These are phyloP conservation scores for Dactylorhiza incarnata DNA, from an alignment of 106 monocot genomes.

Conservation along the genomic window DNA sequence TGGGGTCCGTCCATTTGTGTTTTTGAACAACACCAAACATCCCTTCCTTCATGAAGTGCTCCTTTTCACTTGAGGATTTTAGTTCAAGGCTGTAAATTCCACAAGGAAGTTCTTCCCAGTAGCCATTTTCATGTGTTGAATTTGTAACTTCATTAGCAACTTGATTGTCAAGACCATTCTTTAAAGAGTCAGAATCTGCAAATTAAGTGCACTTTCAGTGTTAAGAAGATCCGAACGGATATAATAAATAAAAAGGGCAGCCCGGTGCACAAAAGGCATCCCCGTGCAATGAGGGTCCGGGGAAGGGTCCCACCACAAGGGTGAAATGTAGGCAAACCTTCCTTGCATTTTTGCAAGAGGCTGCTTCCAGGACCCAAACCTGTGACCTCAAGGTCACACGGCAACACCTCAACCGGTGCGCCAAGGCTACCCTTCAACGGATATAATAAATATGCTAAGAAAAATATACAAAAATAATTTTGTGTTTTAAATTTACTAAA, in stretches of 20 bases:
- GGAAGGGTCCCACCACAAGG: no score
- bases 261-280: no score
- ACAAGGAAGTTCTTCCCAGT: conserved; percentile 86
- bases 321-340: no score
- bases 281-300: no score
- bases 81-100: conserved; percentile 82
- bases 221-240: neutral
- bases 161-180: conserved; percentile 12
- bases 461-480: neutral
- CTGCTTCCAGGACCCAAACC: no score
- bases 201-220: neutral
- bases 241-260: no score
- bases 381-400: no score
- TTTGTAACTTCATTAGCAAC: conserved; percentile 18
- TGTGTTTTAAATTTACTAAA: neutral
- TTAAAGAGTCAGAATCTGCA: conserved; percentile 22
- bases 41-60: conserved; percentile 16
- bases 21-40: conserved; percentile 34
- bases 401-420: no score
- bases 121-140: conserved; percentile 1
- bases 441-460: neutral
- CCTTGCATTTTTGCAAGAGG: no score
- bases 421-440: no score
- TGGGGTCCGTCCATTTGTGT: conserved; percentile 58
- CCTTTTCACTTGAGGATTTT: conserved; percentile 12